These are phyloP conservation scores for Ramaria sp. DNA, from an alignment of 768 basidiomycete genomes.

Conservation along the genomic window DNA sequence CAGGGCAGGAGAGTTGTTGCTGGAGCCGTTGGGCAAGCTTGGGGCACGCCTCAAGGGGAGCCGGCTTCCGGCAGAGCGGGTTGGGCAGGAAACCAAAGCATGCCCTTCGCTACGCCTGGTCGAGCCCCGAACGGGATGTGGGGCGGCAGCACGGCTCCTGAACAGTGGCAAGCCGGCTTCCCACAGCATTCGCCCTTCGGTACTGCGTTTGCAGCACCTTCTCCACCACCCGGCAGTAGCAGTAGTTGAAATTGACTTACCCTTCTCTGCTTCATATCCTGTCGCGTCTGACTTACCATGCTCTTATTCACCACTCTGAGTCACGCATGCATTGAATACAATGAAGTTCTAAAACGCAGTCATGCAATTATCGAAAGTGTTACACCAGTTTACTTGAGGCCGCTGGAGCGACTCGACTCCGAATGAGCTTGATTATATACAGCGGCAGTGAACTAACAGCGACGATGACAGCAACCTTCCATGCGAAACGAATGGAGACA, in stretches of 20 bases:
- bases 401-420: conserved; percentile 80
- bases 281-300: conserved; percentile 7
- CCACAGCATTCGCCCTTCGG: not conserved
- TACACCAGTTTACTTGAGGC: conserved; percentile 86
- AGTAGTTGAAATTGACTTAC: not conserved
- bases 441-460: conserved; percentile 88
- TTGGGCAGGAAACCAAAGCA: conserved; percentile 3
- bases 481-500: conserved; percentile 74
- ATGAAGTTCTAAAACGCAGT: not conserved
- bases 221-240: conserved; percentile 6
- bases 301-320: conserved; percentile 8
- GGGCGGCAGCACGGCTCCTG: not conserved
- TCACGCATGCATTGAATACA: conserved; percentile 3
- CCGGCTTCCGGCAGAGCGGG: not conserved
- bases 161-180: conserved; percentile 2
- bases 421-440: conserved; percentile 82
- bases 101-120: not conserved
- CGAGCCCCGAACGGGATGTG: conserved; percentile 8
- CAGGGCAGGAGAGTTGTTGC: conserved; percentile 33
- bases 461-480: conserved; percentile 94
- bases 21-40: conserved; percentile 34
- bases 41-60: conserved; percentile 27
- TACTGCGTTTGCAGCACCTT: conserved; percentile 1
- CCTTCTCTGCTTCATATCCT: conserved; percentile 1
- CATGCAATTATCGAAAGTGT: conserved; percentile 2